Base-by-base conservation (phyloP, 352 stramenopile species). In the Phytophthora constricta region DNA sequence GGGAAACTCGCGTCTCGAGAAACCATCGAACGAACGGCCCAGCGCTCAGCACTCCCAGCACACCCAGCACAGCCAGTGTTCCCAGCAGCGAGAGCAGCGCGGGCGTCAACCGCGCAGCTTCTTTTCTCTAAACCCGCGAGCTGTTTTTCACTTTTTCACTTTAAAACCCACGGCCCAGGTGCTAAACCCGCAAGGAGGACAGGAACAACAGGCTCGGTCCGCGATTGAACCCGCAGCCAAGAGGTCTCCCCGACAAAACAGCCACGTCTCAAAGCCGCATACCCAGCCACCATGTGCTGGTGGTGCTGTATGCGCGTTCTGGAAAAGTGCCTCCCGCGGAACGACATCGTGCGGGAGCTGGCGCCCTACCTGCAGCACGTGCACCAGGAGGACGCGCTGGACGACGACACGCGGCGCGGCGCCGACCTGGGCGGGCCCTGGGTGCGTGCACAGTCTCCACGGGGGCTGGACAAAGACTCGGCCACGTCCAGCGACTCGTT, bases 261-360 rank as follows among this genome's bases (percentile, higher is more conserved):
- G 37, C 41, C 20, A 14, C 20, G 5, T 4, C 5, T 20, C 20
- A 53, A 34, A 26, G n/a, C 23, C 5, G 20, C 34, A 23, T 22
- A 20, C 19, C 34, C 42, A 14, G 28, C 25, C 19, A 23, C 22
- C 17, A 89, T 93, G 75, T 94, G 88, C 65, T 96, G 88, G 88
- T 93, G 87, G 86, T 96, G 88, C 69, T 96, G 88, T 59, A 96
- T 96, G 84, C 88, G 86, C 62, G 80, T 93, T 48, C 58, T 96
- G 64, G 87, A 96, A 64, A 91, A 91, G 58, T 95, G 86, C 61
- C 70, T 96, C 47, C 88, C 88, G 33, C 86, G 86, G 26, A 96
- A 96, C 64, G 88, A 96, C 65, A 96, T 96, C 33, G 88, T 96
- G 57, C 83, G 86, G 33, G 88, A 96, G 61, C 74, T 96, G 41